These are phyloP conservation scores for Cupressus sempervirens DNA, from an alignment of 75 land plant species.

Conservation along the genomic window DNA sequence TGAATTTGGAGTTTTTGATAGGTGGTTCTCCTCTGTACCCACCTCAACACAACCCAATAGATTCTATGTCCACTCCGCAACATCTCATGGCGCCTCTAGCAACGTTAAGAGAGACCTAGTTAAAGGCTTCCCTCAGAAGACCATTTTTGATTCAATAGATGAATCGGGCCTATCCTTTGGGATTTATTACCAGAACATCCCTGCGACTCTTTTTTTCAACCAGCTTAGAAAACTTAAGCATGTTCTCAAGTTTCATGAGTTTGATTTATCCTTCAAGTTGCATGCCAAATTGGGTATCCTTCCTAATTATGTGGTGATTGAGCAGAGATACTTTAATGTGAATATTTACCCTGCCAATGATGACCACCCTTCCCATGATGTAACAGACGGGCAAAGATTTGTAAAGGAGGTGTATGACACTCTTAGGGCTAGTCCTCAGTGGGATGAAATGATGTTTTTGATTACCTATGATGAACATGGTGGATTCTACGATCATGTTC, in stretches of 20 bases:
- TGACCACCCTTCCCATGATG: slow-evolving; percentile 94
- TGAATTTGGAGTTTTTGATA: slow-evolving; percentile 86
- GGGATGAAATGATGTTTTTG: slow-evolving; percentile 76
- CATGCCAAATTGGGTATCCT: slow-evolving; percentile 68
- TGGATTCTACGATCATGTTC: slow-evolving; percentile 91
- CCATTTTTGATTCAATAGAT: slow-evolving; percentile 84
- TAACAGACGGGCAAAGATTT: slow-evolving; percentile 68
- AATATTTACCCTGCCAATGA: slow-evolving; percentile 68
- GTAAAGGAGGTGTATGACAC: slow-evolving; percentile 93
- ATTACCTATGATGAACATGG: slow-evolving; percentile 98
- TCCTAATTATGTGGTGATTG: slow-evolving; percentile 78
- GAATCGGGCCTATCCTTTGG: slow-evolving; percentile 69
- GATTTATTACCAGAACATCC: slow-evolving; percentile 92
- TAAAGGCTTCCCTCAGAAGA: slow-evolving; percentile 89
- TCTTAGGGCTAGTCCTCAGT: slow-evolving; percentile 76
- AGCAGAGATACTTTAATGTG: slow-evolving; percentile 79
- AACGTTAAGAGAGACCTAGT: slow-evolving; percentile 80
- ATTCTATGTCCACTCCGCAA: slow-evolving; percentile 92
- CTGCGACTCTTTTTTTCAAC: slow-evolving; percentile 68
- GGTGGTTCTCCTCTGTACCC: slow-evolving; percentile 98
- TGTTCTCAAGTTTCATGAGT: slow-evolving; percentile 54
- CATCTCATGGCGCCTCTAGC: slow-evolving; percentile 82
- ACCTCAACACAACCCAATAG: slow-evolving; percentile 98
- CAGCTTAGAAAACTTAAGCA: slow-evolving; percentile 68
- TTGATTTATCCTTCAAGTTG: slow-evolving; percentile 45